Base-by-base conservation (phyloP, 257 asterid species). In the Solanum sitiens region DNA sequence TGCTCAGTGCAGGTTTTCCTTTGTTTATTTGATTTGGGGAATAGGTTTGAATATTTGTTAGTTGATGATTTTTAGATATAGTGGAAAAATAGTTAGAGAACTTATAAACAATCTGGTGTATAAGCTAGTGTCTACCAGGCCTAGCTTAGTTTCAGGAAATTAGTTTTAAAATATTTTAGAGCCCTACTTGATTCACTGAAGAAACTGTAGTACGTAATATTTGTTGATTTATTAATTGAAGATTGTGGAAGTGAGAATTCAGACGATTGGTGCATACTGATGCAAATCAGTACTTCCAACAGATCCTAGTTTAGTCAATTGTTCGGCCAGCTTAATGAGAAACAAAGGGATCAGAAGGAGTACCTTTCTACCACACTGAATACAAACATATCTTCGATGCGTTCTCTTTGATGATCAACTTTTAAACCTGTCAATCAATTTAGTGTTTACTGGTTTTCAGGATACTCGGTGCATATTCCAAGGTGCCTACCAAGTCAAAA, bases 381-480 rank as follows among this genome's bases (percentile, higher is more conserved):
- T 76, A 42, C 83, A 76, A n/a, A n/a, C 35, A 53, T 11, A 80
- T 80, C 85, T 18, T 80, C 27, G 18, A 80, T 80, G 85, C 4
- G 25, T 47, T 50, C 68, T 47, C 85, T 30, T 80, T 47, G 70
- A 30, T 80, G 70, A 47, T 80, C 21, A 47, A 16, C 85, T 80
- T 47, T 80, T 47, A 47, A 18, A 16, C 21, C 70, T 80, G 44
- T 27, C 44, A 80, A 50, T 80, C 68, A 80, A 80, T 80, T 80
- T 30, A 30, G 85, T 50, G 18, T 90, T 89, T 88, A n/a, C 89
- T 86, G 80, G 25, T 85, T 73, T n/a, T 50, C 91, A 96, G 99
- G 96, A 93, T 96, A 89, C 94, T 95, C 72, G 90, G 89, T 92
- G 98, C 96, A 83, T 91, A 93, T 89, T 90, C 96, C 85, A 92